Base-by-base conservation (phyloP, 768 basidiomycete genomes). In the Lepiota venenata region DNA sequence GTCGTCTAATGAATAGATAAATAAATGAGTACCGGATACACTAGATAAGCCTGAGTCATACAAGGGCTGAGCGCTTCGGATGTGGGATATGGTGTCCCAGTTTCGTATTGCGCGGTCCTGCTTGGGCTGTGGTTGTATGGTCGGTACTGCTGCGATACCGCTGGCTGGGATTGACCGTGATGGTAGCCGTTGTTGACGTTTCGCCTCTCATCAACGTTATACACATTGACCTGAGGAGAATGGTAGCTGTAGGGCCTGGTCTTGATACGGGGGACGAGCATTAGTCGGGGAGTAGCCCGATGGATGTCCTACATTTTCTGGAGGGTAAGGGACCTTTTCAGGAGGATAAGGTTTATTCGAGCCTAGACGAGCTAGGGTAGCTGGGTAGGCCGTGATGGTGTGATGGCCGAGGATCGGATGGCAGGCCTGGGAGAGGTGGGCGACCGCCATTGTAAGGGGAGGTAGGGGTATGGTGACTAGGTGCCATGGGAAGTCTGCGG, bases 401-500 rank as follows among this genome's bases (percentile, higher is more conserved):
- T n/a, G 56, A 48, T 43, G 63, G 56, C 38, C 58, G 62, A 25
- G 57, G 52, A 20, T 63, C 59, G 42, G 61, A 49, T 27, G 65
- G 62, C 20, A 62, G 49, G 21, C 56, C 57, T 22, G 53, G 55
- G 21, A 58, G 40, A 29, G 61, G 52, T 20, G 56, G 57, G 16
- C 58, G 59, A 22, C 49, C 45, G 16, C 62, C 60, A 36, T 45
- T 39, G 29, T 52, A 42, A 4, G 38, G 29, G 29, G 55, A 18
- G 8, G 41, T 14, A 42, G 52, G 32, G 25, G 39, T 36, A 25
- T 52, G 25, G 54, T 59, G 57, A 7, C 42, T 37, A 9, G 68
- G 68, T 3, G 66, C 61, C 16, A 49, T 52, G 32, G 66, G 67
- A 38, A 65, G 61, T 45, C 67, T 63, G 27, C 68, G 65, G 21